Base-by-base conservation (phyloP, 1,284 basidiomycete species). In the Austroboletus novae-zelandiae region DNA sequence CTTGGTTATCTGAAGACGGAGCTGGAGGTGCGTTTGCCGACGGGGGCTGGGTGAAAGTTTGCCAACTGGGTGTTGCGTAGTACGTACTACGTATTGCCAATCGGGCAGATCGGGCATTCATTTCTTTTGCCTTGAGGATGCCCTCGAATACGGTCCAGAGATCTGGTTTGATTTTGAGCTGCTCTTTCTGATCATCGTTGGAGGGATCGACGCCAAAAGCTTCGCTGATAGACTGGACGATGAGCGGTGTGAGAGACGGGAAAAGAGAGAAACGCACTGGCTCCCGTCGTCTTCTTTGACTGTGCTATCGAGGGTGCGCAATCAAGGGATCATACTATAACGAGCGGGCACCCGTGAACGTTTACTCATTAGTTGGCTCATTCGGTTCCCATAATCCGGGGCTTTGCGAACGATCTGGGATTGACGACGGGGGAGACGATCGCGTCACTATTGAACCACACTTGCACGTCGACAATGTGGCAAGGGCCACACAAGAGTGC, bases 221-320 rank as follows among this genome's bases (percentile, higher is more conserved):
- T 73, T 97, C 94, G 49, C 86, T 89, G 57, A 98, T 94, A 69
- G 92, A 95, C 71, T 97, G 93, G 54, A 94, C 11, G 49, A 43
- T 59, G 14, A 56, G 45, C 40, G 55, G 39, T 40, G 36, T 32
- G 36, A 40, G 37, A n/a, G 14, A 40, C 27, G 42, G 42, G 45
- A 37, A 20, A 39, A 41, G 3, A 39, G 36, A 45, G 53, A 43
- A 81, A 23, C 89, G 64, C 63, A 95, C 94, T 83, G 45, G 94
- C 94, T 53, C 96, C 86, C 62, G 71, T 97, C 94, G 67, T 97
- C 94, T 56, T 86, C 78, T 71, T 89, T 92, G 57, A 97, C 83
- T 1, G 89, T 90, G 1, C 92, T 92, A 74, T 96, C 89, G 20
- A 23, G 20, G 20, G 20, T 23, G 20, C 20, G 20, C 20, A 23